These are phyloP conservation scores for Guyanaporus albipodus DNA, from an alignment of 768 basidiomycete genomes.

Conservation along the genomic window DNA sequence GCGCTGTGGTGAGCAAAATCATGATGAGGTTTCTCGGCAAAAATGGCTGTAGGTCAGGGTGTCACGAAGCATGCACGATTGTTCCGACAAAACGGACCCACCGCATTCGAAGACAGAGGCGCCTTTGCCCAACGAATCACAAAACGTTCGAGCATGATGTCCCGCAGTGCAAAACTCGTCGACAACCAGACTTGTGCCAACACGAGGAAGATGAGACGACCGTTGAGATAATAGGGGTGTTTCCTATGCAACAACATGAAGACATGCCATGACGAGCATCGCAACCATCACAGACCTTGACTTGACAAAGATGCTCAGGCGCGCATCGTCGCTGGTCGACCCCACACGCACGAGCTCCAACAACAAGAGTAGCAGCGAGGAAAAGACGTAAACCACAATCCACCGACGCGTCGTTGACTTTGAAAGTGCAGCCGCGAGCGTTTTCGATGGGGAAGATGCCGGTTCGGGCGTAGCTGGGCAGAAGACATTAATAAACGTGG, in stretches of 20 bases:
- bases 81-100: slow-evolving; percentile 7
- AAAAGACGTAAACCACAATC: slow-evolving; percentile 44
- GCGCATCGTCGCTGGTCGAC: slow-evolving; percentile 34
- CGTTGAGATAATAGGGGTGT: slow-evolving; percentile 72
- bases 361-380: slow-evolving; percentile 40
- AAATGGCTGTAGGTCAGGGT: slow-evolving; percentile 15
- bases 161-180: slow-evolving; percentile 48
- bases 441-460: slow-evolving; percentile 50
- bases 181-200: slow-evolving; percentile 50
- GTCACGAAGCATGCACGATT: neutral
- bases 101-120: slow-evolving; percentile 12
- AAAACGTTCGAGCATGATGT: slow-evolving; percentile 61
- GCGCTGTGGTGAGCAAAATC: slow-evolving; percentile 35
- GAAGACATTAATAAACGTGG: neutral
- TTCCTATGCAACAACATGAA: slow-evolving; percentile 45
- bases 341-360: slow-evolving; percentile 41
- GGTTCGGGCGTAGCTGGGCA: slow-evolving; percentile 43
- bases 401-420: slow-evolving; percentile 46
- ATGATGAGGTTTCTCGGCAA: slow-evolving; percentile 15
- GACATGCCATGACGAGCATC: neutral
- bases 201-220: slow-evolving; percentile 57
- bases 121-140: slow-evolving; percentile 41
- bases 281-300: slow-evolving; percentile 48
- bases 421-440: slow-evolving; percentile 42
- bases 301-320: slow-evolving; percentile 56